Percentiles rank a stretch among this genome's conserved stretches.
phyloP scores from a whole-genome alignment of 2,329 filamentous ascomycete species.

The Epichloe sp. region DNA sequence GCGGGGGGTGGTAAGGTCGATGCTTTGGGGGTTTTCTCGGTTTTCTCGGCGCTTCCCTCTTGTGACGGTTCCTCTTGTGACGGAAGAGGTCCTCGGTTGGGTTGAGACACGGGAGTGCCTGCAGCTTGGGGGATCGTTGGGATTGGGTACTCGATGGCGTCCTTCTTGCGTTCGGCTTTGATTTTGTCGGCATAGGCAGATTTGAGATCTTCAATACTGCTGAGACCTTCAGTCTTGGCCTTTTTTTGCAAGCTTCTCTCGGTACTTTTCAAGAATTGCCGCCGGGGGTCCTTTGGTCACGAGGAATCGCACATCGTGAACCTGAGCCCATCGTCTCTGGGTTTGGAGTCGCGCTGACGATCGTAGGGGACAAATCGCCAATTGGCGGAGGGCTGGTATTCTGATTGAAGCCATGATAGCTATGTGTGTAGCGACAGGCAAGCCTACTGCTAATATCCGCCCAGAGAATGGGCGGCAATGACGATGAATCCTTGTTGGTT shows the following conservation, averaged over 20 bases:
- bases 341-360: conserved; percentile 19
- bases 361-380: conserved; percentile 22
- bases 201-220: conserved; percentile 63
- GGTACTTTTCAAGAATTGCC: conserved; percentile 71
- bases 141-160: conserved; percentile 37
- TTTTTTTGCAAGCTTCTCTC: conserved; percentile 72
- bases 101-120: conserved; percentile 22
- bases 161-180: conserved; percentile 51
- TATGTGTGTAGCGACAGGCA: background rate
- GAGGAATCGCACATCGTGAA: conserved; percentile 84
- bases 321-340: conserved; percentile 80
- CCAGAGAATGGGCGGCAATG: background rate
- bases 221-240: conserved; percentile 58
- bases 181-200: conserved; percentile 81
- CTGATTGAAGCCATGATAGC: conserved; percentile 35
- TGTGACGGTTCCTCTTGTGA: conserved; percentile 4
- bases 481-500: background rate
- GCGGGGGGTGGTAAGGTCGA: background rate
- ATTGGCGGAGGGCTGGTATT: conserved; percentile 34
- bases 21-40: conserved; percentile 9
- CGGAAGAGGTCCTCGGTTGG: conserved; percentile 19
- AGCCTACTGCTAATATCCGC: conserved; percentile 4
- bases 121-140: conserved; percentile 23
- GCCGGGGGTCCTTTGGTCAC: conserved; percentile 59
- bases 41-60: conserved; percentile 10